Evolutionary conservation across 441 rosid species (phyloP).

Genomic region (Theobroma grandiflorum): DNA sequence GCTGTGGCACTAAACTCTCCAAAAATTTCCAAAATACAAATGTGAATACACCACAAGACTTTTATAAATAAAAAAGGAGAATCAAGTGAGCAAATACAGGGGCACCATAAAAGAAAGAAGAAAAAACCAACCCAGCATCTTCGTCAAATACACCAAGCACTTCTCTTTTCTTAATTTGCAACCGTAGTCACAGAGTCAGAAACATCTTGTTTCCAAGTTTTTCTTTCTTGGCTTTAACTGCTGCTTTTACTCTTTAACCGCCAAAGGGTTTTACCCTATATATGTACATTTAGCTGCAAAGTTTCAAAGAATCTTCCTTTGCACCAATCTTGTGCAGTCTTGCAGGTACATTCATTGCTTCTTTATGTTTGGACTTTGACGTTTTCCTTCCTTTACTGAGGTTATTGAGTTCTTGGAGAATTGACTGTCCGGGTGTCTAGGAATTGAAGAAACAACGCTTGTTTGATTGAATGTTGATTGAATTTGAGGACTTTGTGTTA

Average conservation of each 20-base stretch:
- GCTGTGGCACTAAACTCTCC: background rate
- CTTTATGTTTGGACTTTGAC: background rate
- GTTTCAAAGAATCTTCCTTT: constrained; percentile 4
- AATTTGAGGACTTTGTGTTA: constrained; percentile 5
- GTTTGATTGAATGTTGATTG: constrained; percentile 2
- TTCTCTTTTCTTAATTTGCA: background rate
- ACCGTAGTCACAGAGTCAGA: background rate
- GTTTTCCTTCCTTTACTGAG: background rate
- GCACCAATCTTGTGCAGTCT: constrained; percentile 5
- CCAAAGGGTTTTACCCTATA: background rate
- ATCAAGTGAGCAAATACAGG: background rate
- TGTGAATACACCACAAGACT: background rate
- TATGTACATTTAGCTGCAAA: background rate
- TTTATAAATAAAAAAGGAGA: background rate
- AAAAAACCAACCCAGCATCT: background rate
- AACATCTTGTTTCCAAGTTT: background rate
- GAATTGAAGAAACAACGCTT: background rate
- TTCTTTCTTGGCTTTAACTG: background rate
- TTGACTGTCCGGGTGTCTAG: background rate
- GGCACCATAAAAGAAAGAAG: background rate
- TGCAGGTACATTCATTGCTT: constrained; percentile 11
- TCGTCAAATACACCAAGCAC: background rate
- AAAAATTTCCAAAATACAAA: background rate
- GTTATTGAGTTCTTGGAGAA: background rate
- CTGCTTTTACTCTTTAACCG: constrained; percentile 15